Evolutionary conservation across 371 early-diverging fungal genomes (phyloP).

Genomic region (Mucor indicus): DNA sequence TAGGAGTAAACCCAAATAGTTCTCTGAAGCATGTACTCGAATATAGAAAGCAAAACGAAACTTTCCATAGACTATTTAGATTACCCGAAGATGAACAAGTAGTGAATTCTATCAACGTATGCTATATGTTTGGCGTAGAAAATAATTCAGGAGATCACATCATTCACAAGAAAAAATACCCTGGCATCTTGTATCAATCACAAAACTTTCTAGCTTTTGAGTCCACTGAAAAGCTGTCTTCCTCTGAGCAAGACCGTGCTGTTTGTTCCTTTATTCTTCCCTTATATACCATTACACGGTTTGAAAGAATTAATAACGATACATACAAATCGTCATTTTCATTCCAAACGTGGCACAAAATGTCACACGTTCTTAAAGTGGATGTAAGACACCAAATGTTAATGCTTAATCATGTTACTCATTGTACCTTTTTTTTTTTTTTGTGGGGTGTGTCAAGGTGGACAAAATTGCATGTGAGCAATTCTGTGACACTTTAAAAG

Average conservation of each 20-base stretch:
- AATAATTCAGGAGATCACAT: constrained; percentile 7
- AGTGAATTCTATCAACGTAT: constrained; percentile 46
- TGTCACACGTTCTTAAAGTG: constrained; percentile 45
- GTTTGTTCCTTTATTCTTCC: constrained; percentile 58
- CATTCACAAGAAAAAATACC: constrained; percentile 14
- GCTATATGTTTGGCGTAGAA: constrained; percentile 39
- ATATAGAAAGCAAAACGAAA: constrained; percentile 67
- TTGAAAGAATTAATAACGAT: constrained; percentile 69
- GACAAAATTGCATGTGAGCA: constrained; percentile 23
- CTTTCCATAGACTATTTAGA: constrained; percentile 65
- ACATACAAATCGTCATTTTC: constrained; percentile 42
- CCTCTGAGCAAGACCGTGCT: constrained; percentile 45
- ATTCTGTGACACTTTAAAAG: constrained; percentile 50
- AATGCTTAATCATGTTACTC: not conserved
- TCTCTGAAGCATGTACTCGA: constrained; percentile 42
- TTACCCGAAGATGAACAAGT: constrained; percentile 60
- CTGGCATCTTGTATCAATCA: constrained; percentile 77
- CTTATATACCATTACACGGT: constrained; percentile 82
- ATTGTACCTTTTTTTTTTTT: not conserved
- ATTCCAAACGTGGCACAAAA: constrained; percentile 63
- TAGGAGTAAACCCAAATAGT: constrained; percentile 53
- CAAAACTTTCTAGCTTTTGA: constrained; percentile 80
- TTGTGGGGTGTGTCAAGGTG: not conserved
- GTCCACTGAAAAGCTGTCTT: constrained; percentile 41
- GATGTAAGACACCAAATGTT: too few relatives aligned